Evolutionary conservation across 78 protist species (phyloP), one percentile per base, ranked within the genome.

Genomic region (Dictyostelium purpureum): DNA sequence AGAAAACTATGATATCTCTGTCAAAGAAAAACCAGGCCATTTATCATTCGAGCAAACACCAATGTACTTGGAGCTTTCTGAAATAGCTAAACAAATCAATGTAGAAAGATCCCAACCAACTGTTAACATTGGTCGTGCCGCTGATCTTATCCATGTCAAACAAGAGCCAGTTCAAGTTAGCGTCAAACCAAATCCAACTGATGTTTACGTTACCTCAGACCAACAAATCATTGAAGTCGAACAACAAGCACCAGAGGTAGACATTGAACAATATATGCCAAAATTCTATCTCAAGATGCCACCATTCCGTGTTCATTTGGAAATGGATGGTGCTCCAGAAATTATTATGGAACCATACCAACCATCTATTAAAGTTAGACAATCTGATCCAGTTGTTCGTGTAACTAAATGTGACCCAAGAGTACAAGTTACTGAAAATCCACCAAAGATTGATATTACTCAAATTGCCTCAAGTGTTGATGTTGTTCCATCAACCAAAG

Each of bases 241-340:
- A 42, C 92, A 85, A 61, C 35, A 31, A 6, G 77, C 92, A 0
- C 92, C 92, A 6, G 92, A 85, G 19, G 51, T 85, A 57, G 92
- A 85, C 28, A 54, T 85, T 19, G 92, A 85, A 38, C 92, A 85
- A 59, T 85, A 61, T 26, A 51, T 51, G 51, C 92, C 92, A n/a
- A 52, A 85, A n/a, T 54, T 85, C 63, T 56, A 37, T 49, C 75
- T 85, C 47, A 85, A 85, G 74, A 56, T 85, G 76, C 92, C 92
- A 85, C 75, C 92, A 47, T 71, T 85, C 82, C 63, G 66, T 47
- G 92, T 85, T 2, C 79, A 56, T 40, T 59, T 85, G 14, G 92
- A 85, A 42, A 56, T 85, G 92, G 92, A 85, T 61, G 92, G 92
- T 85, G 75, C 92, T 26, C 92, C 92, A 18, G 92, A 85, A 38